Percentiles rank a stretch among this genome's conserved stretches.
Evolutionary conservation across 352 stramenopile species (phyloP).

Genomic region (Globisporangium alternatum): DNA sequence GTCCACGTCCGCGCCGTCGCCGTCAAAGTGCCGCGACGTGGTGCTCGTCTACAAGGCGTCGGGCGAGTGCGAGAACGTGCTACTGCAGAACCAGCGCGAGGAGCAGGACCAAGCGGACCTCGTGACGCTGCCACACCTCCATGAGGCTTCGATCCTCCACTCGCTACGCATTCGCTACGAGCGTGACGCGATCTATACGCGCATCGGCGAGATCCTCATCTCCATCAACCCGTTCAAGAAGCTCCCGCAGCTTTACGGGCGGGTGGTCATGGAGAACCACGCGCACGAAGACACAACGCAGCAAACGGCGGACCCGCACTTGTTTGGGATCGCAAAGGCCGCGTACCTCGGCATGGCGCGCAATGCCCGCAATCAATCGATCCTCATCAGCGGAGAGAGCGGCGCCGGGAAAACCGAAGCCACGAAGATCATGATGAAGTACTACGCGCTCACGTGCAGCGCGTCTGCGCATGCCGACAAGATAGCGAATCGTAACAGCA

Average conservation of each 20-base stretch:
- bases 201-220: conserved; percentile 83
- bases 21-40: conserved; percentile 29
- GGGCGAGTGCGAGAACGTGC: conserved; percentile 63
- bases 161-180: conserved; percentile 73
- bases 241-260: conserved; percentile 65
- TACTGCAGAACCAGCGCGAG: conserved; percentile 61
- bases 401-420: conserved; percentile 88
- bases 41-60: conserved; percentile 28
- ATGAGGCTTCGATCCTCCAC: conserved; percentile 84
- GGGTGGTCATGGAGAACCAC: conserved; percentile 47
- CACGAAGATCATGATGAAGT: conserved; percentile 90
- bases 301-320: conserved; percentile 37
- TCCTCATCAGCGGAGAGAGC: conserved; percentile 86
- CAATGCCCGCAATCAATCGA: conserved; percentile 71
- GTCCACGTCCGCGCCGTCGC: conserved; percentile 8
- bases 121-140: conserved; percentile 77
- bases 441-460: conserved; percentile 75
- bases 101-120: conserved; percentile 75
- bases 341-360: conserved; percentile 72
- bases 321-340: conserved; percentile 71
- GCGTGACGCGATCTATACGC: conserved; percentile 84
- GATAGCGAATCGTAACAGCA: neutral
- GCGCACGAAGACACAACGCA: conserved; percentile 25
- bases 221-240: conserved; percentile 86
- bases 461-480: conserved; percentile 19